These are phyloP conservation scores for Arabidopsis hybrid DNA, from an alignment of 441 rosid species.

Conservation along the genomic window DNA sequence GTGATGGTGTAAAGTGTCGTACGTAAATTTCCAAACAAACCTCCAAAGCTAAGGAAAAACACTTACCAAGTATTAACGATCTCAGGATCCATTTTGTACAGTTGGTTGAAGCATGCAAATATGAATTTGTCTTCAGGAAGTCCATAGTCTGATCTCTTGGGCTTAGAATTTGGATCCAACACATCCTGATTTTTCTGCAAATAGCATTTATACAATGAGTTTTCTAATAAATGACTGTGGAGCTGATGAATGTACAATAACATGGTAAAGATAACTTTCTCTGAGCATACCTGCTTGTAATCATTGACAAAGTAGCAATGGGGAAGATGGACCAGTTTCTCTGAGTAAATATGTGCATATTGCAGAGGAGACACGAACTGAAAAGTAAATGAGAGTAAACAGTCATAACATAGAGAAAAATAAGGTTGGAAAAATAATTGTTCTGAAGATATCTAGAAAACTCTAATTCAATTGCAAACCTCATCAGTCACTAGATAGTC, in stretches of 20 bases:
- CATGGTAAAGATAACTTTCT: background rate
- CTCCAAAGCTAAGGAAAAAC: slow-evolving; percentile 1
- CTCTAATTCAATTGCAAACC: slow-evolving; percentile 51
- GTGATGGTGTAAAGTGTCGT: background rate
- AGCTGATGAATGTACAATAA: slow-evolving; percentile 5
- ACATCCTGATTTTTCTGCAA: slow-evolving; percentile 94
- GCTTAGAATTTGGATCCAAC: slow-evolving; percentile 79
- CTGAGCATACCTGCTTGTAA: slow-evolving; percentile 82
- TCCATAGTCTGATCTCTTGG: slow-evolving; percentile 88
- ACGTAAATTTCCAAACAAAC: slow-evolving; percentile 5
- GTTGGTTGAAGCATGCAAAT: slow-evolving; percentile 98
- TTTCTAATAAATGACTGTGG: slow-evolving; percentile 4
- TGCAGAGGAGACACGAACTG: slow-evolving; percentile 95
- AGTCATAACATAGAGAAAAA: slow-evolving; percentile 29
- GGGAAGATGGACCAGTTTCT: slow-evolving; percentile 97
- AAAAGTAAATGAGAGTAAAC: slow-evolving; percentile 26
- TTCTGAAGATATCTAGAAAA: background rate
- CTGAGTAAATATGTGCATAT: slow-evolving; percentile 85
- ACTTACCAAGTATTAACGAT: slow-evolving; percentile 87
- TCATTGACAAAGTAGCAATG: slow-evolving; percentile 99
- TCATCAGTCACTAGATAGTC: slow-evolving; percentile 97
- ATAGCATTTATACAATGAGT: slow-evolving; percentile 13
- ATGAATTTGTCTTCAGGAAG: slow-evolving; percentile 97
- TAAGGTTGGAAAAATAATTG: background rate
- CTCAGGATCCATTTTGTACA: slow-evolving; percentile 99